Evolutionary conservation across 257 asterid genomes (phyloP).

Genomic region (Nicotiana tomentosiformis): DNA sequence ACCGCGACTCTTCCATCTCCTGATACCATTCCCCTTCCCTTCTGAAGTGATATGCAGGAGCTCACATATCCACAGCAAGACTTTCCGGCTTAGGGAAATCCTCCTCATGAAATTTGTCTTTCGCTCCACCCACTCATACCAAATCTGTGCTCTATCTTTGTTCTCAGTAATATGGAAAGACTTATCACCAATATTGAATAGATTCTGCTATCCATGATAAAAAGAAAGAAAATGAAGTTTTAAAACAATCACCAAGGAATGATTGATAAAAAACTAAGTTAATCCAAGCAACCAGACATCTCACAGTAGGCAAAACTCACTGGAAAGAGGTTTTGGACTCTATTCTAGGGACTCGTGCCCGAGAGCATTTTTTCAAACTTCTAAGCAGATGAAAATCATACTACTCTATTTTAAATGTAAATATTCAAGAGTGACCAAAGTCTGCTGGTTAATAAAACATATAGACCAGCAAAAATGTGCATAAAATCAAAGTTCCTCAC

Average conservation of each 20-base stretch:
- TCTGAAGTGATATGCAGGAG: background rate
- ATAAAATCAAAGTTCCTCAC: background rate
- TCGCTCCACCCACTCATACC: background rate
- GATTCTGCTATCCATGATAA: background rate
- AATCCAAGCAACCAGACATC: too few species aligned
- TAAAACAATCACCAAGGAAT: too few species aligned
- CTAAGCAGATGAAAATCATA: too few species aligned
- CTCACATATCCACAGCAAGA: background rate
- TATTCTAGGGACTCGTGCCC: background rate
- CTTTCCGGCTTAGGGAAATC: background rate
- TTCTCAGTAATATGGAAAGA: background rate
- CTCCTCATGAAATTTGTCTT: background rate
- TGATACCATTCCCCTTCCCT: background rate
- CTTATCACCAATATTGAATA: background rate
- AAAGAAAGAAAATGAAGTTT: too few species aligned
- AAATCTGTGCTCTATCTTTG: too few species aligned
- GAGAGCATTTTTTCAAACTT: background rate
- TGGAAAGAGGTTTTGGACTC: background rate
- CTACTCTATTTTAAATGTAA: background rate
- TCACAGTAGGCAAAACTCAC: too few species aligned
- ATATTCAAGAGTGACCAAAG: background rate
- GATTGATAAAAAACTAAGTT: too few species aligned
- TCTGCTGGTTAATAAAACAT: background rate
- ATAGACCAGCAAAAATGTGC: background rate
- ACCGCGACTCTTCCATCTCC: background rate